Conservation (phyloP, 345 rosid genomes). For the Ailanthus altissimus region DNA sequence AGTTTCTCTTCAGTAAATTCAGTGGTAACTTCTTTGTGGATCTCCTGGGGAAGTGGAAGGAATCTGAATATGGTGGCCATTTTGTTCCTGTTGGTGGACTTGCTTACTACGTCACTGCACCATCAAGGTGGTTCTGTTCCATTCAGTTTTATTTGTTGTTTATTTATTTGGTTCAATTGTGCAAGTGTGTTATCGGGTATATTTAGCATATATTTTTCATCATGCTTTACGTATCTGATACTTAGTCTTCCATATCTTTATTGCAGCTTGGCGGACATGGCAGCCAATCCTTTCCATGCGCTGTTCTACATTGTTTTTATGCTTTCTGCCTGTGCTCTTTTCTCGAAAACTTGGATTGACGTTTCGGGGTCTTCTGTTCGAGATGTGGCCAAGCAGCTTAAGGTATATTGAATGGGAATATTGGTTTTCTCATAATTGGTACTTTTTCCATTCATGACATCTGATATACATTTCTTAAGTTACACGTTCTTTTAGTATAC, state of each 20-base stretch:
- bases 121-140: constrained; percentile 43
- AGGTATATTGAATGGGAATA: constrained; percentile 49
- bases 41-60: constrained; percentile 72
- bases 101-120: constrained; percentile 73
- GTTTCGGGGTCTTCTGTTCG: constrained; percentile 80
- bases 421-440: no score
- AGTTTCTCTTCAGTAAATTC: constrained; percentile 67
- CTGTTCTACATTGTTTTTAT: constrained; percentile 72
- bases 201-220: neutral
- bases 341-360: constrained; percentile 84
- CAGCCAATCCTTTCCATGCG: constrained; percentile 78
- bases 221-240: neutral
- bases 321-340: constrained; percentile 75
- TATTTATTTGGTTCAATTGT: neutral
- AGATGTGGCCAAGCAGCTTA: constrained; percentile 84
- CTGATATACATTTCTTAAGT: neutral
- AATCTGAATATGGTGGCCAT: constrained; percentile 72
- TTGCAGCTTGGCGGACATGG: constrained; percentile 68
- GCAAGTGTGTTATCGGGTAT: neutral
- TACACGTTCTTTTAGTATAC: no score
- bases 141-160: neutral
- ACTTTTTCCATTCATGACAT: neutral
- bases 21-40: constrained; percentile 71
- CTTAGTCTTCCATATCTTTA: neutral
- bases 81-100: constrained; percentile 72